Percentiles rank a stretch among this genome's conserved stretches.
Evolutionary conservation across 2,329 filamentous ascomycete species (phyloP).

Genomic region (Taxawa tesnikishii): DNA sequence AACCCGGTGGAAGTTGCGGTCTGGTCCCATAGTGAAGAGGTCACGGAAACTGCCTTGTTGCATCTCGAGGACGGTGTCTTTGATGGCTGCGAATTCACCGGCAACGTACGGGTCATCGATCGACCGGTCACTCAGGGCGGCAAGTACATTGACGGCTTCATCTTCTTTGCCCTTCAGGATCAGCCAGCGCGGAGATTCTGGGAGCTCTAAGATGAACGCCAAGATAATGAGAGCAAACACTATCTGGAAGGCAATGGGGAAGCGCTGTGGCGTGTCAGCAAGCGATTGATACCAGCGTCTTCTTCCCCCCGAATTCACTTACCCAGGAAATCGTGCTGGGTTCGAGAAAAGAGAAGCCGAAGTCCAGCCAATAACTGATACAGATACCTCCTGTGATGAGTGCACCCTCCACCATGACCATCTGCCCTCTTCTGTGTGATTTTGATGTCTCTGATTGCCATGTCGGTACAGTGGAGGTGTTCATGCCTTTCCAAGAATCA

Average conservation of each 20-base stretch:
- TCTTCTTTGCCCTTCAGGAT: conserved; percentile 43
- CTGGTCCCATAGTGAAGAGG: conserved; percentile 17
- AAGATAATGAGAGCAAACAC: conserved; percentile 40
- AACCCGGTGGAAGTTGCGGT: conserved; percentile 21
- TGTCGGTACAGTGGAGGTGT: conserved; percentile 39
- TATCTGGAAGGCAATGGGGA: conserved; percentile 43
- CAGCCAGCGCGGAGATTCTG: conserved; percentile 45
- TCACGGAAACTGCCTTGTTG: conserved; percentile 17
- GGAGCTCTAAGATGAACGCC: conserved; percentile 32
- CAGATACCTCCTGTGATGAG: conserved; percentile 39
- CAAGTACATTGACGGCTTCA: conserved; percentile 35
- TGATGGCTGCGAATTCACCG: conserved; percentile 38
- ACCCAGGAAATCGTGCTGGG: conserved; percentile 34
- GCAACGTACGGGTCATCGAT: conserved; percentile 31
- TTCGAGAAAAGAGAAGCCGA: conserved; percentile 22
- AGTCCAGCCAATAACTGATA: conserved; percentile 37
- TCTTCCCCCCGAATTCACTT: no score
- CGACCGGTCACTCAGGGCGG: conserved; percentile 34
- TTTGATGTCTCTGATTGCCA: conserved; percentile 41
- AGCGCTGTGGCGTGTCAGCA: no score
- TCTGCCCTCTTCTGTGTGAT: conserved; percentile 35
- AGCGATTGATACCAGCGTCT: no score
- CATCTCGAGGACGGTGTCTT: conserved; percentile 38
- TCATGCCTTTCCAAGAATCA: conserved; percentile 34
- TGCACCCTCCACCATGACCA: conserved; percentile 42